Base-by-base conservation (phyloP, 2,329 filamentous ascomycete species). In the Corniculantispora saksenae region DNA sequence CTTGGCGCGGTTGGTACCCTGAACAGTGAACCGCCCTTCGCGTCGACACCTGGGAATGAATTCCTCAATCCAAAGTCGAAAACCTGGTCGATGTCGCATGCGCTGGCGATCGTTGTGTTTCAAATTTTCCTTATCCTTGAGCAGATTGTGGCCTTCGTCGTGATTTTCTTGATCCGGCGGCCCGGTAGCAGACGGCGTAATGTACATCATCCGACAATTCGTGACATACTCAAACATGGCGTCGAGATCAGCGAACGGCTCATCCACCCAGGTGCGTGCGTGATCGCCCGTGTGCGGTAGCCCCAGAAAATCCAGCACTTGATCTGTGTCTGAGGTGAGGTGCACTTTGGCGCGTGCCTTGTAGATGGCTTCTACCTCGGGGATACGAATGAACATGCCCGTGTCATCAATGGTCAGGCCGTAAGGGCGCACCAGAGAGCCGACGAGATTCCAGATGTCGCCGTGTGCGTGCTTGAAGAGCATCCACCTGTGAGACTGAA, bases 381-480 rank as follows among this genome's bases (percentile, higher is more conserved):
- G 81, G 19, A 94, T 83, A 0, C 90, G 85, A 0, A 94, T 70
- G 72, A 84, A 86, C 1, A 95, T 75, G 1, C 86, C 90, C 15
- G 73, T 75, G 59, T 91, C 85, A 68, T 88, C 89, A 27, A 87
- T 78, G 0, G 86, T 90, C 9, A 95, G 83, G 1, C 91, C 91
- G 43, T 87, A 84, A 0, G 83, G 84, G 0, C 89, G 83, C 67
- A 92, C 86, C 10, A 82, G 84, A 21, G 84, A 81, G 6, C 91
- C 89, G 0, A 94, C 73, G 10, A 87, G 73, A 66, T 86, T 90
- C 83, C 88, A 88, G 0, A 87, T 64, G 69, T 94, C 91, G n/a
- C 90, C 89, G 70, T 94, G 91, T 0, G 86, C 84, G 47, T 89
- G 82, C 69, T 86, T 86, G 77, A 93, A 93, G 3, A 86, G 75